Percentiles rank a stretch among this genome's conserved stretches.
Conservation (phyloP, 1,284 basidiomycete species). For the Cerioporus squamosus region DNA sequence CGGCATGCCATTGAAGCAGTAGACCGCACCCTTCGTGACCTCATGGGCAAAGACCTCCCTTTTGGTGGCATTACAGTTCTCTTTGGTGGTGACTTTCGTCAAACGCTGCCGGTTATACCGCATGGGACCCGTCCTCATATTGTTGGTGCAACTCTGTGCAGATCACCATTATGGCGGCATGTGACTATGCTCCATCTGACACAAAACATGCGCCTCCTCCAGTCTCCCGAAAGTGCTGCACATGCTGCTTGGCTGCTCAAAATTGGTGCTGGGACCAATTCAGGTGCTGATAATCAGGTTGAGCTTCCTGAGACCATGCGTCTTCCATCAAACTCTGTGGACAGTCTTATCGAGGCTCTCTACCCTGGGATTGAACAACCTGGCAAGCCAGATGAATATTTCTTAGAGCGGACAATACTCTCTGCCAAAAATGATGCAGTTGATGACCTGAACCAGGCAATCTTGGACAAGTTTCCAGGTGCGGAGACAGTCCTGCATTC, state of each 20-base stretch:
- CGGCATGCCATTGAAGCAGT: constrained; percentile 38
- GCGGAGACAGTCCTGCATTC: constrained; percentile 26
- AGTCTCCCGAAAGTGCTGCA: constrained; percentile 25
- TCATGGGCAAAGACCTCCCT: constrained; percentile 26
- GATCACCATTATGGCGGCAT: constrained; percentile 40
- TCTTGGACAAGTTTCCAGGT: constrained; percentile 34
- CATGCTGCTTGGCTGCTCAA: constrained; percentile 46
- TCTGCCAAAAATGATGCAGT: constrained; percentile 41
- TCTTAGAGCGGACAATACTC: constrained; percentile 40
- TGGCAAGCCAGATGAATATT: constrained; percentile 34
- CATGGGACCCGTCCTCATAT: constrained; percentile 38
- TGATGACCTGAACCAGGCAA: constrained; percentile 33
- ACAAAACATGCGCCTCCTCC: constrained; percentile 42
- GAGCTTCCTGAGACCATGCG: constrained; percentile 33
- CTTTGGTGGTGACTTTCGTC: constrained; percentile 47
- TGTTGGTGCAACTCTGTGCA: constrained; percentile 36
- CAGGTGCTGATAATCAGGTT: constrained; percentile 26
- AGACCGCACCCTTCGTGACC: constrained; percentile 37
- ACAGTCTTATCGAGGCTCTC: constrained; percentile 33
- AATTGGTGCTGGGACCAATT: constrained; percentile 39
- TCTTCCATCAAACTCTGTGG: constrained; percentile 15
- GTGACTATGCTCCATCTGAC: constrained; percentile 34
- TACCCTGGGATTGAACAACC: constrained; percentile 32
- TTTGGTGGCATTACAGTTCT: constrained; percentile 46
- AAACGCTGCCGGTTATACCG: constrained; percentile 43